These are phyloP conservation scores for Xylaria sp. DNA, from an alignment of 2,329 filamentous ascomycete genomes.

Conservation along the genomic window DNA sequence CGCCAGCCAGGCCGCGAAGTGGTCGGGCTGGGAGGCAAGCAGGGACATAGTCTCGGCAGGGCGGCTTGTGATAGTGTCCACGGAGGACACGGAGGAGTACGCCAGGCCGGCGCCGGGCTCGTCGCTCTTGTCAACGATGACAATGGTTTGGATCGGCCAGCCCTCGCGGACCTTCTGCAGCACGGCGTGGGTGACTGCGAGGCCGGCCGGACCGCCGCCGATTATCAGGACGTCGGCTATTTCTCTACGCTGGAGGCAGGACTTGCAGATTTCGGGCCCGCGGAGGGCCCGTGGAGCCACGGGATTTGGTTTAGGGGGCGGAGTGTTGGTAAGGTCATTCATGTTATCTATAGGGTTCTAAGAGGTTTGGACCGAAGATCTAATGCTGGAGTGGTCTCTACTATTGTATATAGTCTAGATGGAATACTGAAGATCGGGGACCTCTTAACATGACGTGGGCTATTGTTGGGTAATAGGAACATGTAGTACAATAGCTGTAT, in stretches of 20 bases:
- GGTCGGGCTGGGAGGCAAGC: neutral
- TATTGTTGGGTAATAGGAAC: too few relatives aligned
- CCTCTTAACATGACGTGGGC: too few relatives aligned
- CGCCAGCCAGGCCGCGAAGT: constrained; percentile 2
- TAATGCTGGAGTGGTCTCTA: too few relatives aligned
- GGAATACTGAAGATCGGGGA: too few relatives aligned
- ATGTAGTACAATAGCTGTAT: too few relatives aligned
- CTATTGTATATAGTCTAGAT: too few relatives aligned
- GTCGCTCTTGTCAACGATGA: constrained; percentile 1
- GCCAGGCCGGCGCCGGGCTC: neutral
- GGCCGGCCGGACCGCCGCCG: constrained; percentile 1
- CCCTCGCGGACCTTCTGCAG: constrained; percentile 1
- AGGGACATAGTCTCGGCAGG: constrained; percentile 4
- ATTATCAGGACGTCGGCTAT: constrained; percentile 2
- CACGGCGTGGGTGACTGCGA: constrained; percentile 3
- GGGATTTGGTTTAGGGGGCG: neutral
- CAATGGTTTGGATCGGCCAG: neutral
- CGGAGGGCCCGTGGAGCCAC: neutral
- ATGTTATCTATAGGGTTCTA: too few relatives aligned
- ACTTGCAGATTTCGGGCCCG: neutral
- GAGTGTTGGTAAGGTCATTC: neutral
- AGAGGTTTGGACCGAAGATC: too few relatives aligned
- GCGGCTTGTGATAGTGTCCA: constrained; percentile 1
- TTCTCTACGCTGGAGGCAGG: neutral
- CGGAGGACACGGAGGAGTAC: neutral